Base-by-base conservation (phyloP, 768 basidiomycete genomes). In the Russula earlei region DNA sequence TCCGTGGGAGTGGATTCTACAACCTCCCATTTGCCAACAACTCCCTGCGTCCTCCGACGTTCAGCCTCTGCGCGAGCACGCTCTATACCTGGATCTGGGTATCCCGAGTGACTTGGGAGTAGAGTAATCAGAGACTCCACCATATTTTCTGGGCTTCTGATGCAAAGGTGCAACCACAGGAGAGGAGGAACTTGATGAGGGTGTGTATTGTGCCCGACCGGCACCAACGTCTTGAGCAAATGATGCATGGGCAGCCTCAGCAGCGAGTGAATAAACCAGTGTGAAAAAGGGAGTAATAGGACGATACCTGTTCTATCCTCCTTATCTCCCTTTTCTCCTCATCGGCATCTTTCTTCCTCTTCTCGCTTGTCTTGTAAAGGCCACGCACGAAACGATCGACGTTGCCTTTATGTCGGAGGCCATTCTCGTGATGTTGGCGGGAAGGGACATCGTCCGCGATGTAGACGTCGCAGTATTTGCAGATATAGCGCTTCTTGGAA, bases 391-490 rank as follows among this genome's bases (percentile, higher is more conserved):
- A 96, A 17, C 94, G 79, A 65, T 99, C 95, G 56, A 87, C 82
- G 68, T 89, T 96, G 43, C 95, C 96, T 66, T 94, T 87, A 74
- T 99, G 96, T 31, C 89, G 81, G 43, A 97, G 72, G 40, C 96
- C 96, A 61, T 81, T 88, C 70, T 98, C 96, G 67, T 99, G 96
- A 52, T 91, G 91, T 61, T 81, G 76, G 49, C 89, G 79, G 1
- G 95, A 97, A 58, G 96, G 87, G 10, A 76, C 91, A 76, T 99
- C 95, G 72, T 99, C 96, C 50, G 92, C 81, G 59, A 99, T 97
- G 74, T 85, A 97, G 60, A 91, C 92, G 49, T 92, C 88, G 74
- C 96, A 98, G 75, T 97, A 97, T 68, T 93, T 92, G 83, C 93
- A 96, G 67, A 81, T 87, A 71, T 94, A 95, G 63, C 83, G 86